phyloP scores from a whole-genome alignment of 768 basidiomycete genomes.

The Asterophora lycoperdoides region DNA sequence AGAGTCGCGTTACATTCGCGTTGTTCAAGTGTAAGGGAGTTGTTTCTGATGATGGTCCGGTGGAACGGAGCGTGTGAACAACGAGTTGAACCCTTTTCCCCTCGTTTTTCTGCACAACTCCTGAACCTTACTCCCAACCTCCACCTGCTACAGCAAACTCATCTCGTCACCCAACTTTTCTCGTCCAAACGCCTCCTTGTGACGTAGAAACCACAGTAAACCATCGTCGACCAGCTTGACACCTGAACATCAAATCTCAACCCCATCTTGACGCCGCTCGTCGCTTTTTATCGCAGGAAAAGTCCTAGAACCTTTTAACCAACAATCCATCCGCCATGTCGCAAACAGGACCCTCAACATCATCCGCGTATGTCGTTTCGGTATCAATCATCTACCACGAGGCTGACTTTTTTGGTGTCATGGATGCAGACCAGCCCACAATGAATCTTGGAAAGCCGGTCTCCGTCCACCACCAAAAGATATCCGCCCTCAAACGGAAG shows the following conservation, averaged over 20 bases:
- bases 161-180: conserved; percentile 1
- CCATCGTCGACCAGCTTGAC: conserved; percentile 1
- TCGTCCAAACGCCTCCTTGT: not conserved
- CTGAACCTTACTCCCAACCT: conserved; percentile 4
- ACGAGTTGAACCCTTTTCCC: conserved; percentile 4
- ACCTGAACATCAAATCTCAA: conserved; percentile 8
- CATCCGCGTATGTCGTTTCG: conserved; percentile 26
- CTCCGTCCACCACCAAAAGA: conserved; percentile 90
- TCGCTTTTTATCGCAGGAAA: conserved; percentile 6
- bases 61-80: conserved; percentile 12
- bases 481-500: conserved; percentile 91
- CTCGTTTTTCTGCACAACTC: conserved; percentile 2
- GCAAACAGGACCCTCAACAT: conserved; percentile 28
- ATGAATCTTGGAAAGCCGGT: conserved; percentile 65
- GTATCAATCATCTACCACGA: not conserved
- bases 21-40: not conserved
- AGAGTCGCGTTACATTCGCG: too few species aligned
- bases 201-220: conserved; percentile 2
- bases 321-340: conserved; percentile 20
- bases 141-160: not conserved
- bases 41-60: not conserved
- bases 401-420: not conserved
- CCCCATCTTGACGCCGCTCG: conserved; percentile 7
- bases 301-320: not conserved
- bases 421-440: conserved; percentile 28